phyloP scores from a whole-genome alignment of 2,329 filamentous ascomycete genomes.

The Elsinoe perseae region DNA sequence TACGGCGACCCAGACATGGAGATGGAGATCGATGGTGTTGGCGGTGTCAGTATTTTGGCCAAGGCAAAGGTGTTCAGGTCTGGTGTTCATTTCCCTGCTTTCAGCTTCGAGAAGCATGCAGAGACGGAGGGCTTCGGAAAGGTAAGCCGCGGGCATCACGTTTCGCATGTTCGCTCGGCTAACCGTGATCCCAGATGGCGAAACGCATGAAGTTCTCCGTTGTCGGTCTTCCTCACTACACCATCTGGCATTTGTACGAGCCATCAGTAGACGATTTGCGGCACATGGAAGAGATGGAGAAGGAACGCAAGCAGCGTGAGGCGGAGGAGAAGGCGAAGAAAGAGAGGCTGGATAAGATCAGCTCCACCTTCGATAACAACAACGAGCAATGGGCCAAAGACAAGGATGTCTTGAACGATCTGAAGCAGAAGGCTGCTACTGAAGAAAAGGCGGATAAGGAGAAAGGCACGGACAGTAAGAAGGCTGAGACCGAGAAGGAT shows the following conservation, averaged over 20 bases:
- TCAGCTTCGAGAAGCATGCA: conserved; percentile 97
- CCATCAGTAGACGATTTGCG: conserved; percentile 95
- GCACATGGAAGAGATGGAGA: conserved; percentile 99
- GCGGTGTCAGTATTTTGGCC: conserved; percentile 92
- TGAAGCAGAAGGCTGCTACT: conserved; percentile 54
- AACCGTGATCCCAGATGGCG: conserved; percentile 65
- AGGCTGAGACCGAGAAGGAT: conserved; percentile 27
- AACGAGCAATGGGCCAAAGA: conserved; percentile 85
- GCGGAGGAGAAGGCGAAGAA: conserved; percentile 67
- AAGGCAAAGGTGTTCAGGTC: conserved; percentile 93
- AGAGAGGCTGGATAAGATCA: conserved; percentile 67
- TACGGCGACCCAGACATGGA: conserved; percentile 99
- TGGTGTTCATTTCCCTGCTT: conserved; percentile 94
- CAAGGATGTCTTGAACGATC: conserved; percentile 66
- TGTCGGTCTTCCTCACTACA: conserved; percentile 92
- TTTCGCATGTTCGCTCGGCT: conserved; percentile 21
- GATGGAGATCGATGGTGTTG: conserved; percentile 98
- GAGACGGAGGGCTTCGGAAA: conserved; percentile 99
- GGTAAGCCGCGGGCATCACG: conserved; percentile 44
- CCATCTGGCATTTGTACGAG: conserved; percentile 99
- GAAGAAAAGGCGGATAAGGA: conserved; percentile 36
- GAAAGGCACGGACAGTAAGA: conserved; percentile 35
- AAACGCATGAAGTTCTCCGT: conserved; percentile 94
- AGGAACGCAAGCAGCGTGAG: conserved; percentile 71
- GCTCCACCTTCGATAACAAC: conserved; percentile 70